These are phyloP conservation scores for Xylaria cubensis DNA, from an alignment of 495 filamentous ascomycete genomes.

Conservation along the genomic window DNA sequence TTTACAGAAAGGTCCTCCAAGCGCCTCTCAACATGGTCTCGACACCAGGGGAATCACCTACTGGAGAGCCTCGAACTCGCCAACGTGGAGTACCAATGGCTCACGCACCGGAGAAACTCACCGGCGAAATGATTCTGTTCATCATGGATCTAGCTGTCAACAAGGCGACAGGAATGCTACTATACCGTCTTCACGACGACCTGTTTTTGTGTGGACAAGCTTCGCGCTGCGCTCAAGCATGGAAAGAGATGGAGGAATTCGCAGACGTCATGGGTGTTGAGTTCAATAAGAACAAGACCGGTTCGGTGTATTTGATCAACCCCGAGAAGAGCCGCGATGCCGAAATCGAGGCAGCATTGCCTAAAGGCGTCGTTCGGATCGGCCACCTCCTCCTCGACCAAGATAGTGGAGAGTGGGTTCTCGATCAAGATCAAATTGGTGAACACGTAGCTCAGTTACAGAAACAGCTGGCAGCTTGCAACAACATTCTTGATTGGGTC, in stretches of 20 bases:
- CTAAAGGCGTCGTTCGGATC: conserved; percentile 65
- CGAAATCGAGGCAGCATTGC: conserved; percentile 45
- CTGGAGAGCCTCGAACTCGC: conserved; percentile 48
- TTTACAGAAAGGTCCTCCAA: conserved; percentile 68
- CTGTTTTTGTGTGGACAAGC: conserved; percentile 73
- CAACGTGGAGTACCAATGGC: conserved; percentile 65
- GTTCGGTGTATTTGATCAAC: conserved; percentile 55
- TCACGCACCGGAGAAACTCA: conserved; percentile 65
- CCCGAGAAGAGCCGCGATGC: conserved; percentile 30
- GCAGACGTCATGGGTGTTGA: conserved; percentile 62
- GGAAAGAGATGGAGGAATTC: conserved; percentile 64
- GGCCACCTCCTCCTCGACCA: conserved; percentile 67
- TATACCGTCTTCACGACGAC: conserved; percentile 74
- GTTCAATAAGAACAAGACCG: conserved; percentile 69
- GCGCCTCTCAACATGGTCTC: conserved; percentile 64
- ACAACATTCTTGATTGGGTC: conserved; percentile 68
- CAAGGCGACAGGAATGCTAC: conserved; percentile 58
- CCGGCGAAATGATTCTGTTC: conserved; percentile 69
- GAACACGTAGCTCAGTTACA: conserved; percentile 67
- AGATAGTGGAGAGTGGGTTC: conserved; percentile 61
- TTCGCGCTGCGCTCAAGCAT: conserved; percentile 61
- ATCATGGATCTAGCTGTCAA: conserved; percentile 73
- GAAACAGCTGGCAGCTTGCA: conserved; percentile 59
- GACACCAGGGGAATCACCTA: conserved; percentile 52
- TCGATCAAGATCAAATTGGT: conserved; percentile 67